These are phyloP conservation scores for Berberis vulgaris DNA, from an alignment of 164 flowering plant genomes.

Conservation along the genomic window DNA sequence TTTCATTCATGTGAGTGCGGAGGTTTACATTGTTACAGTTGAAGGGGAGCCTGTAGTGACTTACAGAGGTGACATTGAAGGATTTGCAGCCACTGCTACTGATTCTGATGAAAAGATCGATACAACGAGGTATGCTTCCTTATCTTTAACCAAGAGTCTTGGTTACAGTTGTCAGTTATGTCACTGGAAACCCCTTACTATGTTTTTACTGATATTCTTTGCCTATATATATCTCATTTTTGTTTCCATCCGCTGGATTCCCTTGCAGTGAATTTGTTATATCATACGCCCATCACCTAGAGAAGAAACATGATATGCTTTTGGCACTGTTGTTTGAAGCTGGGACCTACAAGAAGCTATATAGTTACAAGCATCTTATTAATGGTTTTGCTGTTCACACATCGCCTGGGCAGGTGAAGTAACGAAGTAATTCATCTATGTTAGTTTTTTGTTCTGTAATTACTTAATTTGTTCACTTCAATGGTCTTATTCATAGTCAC, in stretches of 20 bases:
- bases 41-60: constrained; percentile 89
- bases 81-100: constrained; percentile 79
- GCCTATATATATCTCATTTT: background rate
- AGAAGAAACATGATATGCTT: constrained; percentile 86
- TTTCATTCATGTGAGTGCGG: constrained; percentile 38
- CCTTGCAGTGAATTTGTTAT: constrained; percentile 62
- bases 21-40: constrained; percentile 70
- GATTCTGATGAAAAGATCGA: constrained; percentile 84
- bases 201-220: no score
- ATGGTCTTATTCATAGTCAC: constrained; percentile 3
- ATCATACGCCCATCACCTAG: constrained; percentile 78
- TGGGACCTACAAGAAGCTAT: constrained; percentile 77
- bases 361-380: constrained; percentile 89
- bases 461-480: background rate
- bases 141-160: no score
- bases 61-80: constrained; percentile 71
- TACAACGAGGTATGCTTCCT: constrained; percentile 49
- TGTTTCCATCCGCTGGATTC: background rate
- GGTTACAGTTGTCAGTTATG: no score
- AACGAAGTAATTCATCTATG: background rate
- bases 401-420: constrained; percentile 81
- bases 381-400: constrained; percentile 89
- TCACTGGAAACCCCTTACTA: no score
- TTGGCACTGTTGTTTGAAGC: constrained; percentile 66
- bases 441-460: background rate